Conservation (phyloP, 768 basidiomycete genomes). For the Tricholoma terreum region DNA sequence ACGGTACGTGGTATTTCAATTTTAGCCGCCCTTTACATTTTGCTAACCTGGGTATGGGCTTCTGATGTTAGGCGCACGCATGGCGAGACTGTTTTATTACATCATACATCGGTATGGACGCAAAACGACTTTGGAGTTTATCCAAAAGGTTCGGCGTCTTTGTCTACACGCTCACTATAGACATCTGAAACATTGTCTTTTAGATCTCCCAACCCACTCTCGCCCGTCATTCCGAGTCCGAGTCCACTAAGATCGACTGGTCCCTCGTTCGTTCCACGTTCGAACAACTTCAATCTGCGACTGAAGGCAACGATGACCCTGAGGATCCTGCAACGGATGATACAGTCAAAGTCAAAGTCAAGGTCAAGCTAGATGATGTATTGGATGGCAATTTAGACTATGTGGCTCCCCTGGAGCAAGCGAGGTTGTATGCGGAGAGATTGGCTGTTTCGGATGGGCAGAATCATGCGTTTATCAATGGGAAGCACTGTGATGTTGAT, state of each 20-base stretch:
- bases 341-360: too few species aligned
- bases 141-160: constrained; percentile 44
- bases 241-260: constrained; percentile 39
- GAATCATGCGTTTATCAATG: constrained; percentile 79
- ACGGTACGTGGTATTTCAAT: constrained; percentile 25
- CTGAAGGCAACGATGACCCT: constrained; percentile 16
- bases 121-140: constrained; percentile 57
- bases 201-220: constrained; percentile 39
- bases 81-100: constrained; percentile 74
- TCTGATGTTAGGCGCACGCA: constrained; percentile 48
- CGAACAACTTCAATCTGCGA: constrained; percentile 27
- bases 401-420: constrained; percentile 38
- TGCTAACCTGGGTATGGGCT: background rate
- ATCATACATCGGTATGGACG: constrained; percentile 61
- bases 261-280: constrained; percentile 36
- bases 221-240: constrained; percentile 25
- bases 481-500: constrained; percentile 67
- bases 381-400: constrained; percentile 25
- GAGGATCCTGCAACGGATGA: constrained; percentile 13
- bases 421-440: constrained; percentile 54
- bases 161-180: too few species aligned
- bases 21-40: background rate
- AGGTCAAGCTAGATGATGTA: constrained; percentile 35
- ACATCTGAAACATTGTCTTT: background rate
- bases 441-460: constrained; percentile 45